Base-by-base conservation (phyloP, 441 rosid genomes). In the Pelargonium fulgidum region DNA sequence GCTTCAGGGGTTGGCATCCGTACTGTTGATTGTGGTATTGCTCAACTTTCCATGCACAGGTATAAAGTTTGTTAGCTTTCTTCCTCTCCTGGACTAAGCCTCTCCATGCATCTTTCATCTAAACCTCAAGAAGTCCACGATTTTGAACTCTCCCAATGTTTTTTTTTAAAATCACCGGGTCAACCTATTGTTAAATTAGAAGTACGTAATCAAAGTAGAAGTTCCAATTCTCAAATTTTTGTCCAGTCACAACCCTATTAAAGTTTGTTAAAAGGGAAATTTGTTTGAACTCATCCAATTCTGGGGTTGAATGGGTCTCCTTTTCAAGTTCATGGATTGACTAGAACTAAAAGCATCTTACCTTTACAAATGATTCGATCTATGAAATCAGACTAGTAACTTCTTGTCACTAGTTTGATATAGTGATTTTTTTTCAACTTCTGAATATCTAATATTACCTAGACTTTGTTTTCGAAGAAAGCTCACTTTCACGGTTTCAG, bases 1-100 rank as follows among this genome's bases (percentile, higher is more conserved):
- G 96, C 98, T 73, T 91, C 96, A 56, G 96, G 97, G 33, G 85
- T 89, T 19, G 98, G 97, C 73, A 82, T 93, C 64, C 87, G 95
- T 50, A 93, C 97, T 0, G 97, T 93, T 73, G 98, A 91, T 76
- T 89, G 96, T 4, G 98, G 98, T 71, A 91, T 91, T 68, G 87
- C 97, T 70, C 98, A 93, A 79, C 97, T 93, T 68, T 91, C 98
- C 44, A 89, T 93, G 98, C 97, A 93, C 83, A 91, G 97, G 97
- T 91, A 86, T 45, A 22, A 20, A 19, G 22, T 17, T 68, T 36
- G 45, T 44, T 62, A 50, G 45, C 29, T 61, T 52, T 19, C 19
- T 13, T 64, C 17, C 58, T 50, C 58, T 52, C 20, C 59, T 52
- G 14, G 6, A 56, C 62, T 17, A 2, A 19, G 62, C 29, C 26